Percentiles rank a stretch among this genome's conserved stretches.
These are phyloP conservation scores for Malassezia restricta DNA, from an alignment of 1,284 basidiomycete species.

Conservation along the genomic window DNA sequence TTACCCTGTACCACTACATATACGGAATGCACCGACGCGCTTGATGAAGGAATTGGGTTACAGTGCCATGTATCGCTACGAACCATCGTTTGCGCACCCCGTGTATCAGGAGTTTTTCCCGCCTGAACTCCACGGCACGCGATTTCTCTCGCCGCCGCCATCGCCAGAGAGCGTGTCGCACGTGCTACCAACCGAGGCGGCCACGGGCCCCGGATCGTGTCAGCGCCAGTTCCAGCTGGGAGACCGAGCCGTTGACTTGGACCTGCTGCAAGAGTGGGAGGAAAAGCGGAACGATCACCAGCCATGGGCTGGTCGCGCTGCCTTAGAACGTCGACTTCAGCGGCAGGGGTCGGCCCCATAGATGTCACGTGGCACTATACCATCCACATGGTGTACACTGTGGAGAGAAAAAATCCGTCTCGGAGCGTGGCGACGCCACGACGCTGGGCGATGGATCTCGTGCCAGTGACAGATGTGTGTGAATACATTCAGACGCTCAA, in stretches of 20 bases:
- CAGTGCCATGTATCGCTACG: slow-evolving; percentile 52
- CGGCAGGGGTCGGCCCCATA: too few relatives aligned
- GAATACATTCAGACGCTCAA: slow-evolving; percentile 22
- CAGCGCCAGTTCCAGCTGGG: slow-evolving; percentile 35
- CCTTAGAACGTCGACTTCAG: background rate
- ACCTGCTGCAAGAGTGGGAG: slow-evolving; percentile 63
- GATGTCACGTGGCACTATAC: too few relatives aligned
- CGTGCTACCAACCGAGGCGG: slow-evolving; percentile 10
- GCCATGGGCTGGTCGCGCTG: slow-evolving; percentile 55
- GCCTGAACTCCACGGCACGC: slow-evolving; percentile 42
- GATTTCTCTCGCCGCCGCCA: slow-evolving; percentile 53
- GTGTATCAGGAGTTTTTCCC: slow-evolving; percentile 50
- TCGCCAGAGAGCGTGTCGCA: background rate
- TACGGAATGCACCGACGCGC: slow-evolving; percentile 75
- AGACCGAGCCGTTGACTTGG: slow-evolving; percentile 56
- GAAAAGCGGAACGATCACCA: slow-evolving; percentile 54
- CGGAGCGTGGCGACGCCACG: background rate
- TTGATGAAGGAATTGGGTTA: slow-evolving; percentile 73
- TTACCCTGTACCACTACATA: slow-evolving; percentile 60
- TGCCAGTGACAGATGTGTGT: background rate
- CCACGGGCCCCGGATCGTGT: slow-evolving; percentile 28
- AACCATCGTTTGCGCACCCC: slow-evolving; percentile 61
- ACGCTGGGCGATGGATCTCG: background rate
- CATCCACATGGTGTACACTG: too few relatives aligned
- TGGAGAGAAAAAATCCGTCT: too few relatives aligned